Conservation (phyloP, 306 rosid species). For the Luffa acutangula region DNA sequence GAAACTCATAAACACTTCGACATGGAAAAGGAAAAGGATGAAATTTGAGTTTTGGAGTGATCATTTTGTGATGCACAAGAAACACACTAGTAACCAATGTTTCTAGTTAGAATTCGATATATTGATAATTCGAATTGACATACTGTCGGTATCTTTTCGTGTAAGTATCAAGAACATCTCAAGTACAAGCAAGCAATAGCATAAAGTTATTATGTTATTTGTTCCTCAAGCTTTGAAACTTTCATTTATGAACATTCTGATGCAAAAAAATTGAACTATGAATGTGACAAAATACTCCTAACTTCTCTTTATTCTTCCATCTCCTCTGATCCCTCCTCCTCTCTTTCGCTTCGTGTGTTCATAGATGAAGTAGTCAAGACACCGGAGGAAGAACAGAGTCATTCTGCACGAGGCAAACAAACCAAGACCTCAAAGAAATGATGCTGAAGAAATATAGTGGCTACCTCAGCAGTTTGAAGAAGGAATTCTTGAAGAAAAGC, state of each 20-base stretch:
- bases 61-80: neutral
- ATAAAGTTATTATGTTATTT: neutral
- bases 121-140: neutral
- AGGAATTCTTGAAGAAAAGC: conserved; percentile 55
- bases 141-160: neutral
- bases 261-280: neutral
- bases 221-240: neutral
- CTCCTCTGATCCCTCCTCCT: too few species aligned
- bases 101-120: neutral
- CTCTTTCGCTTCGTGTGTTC: neutral
- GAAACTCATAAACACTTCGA: neutral
- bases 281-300: neutral
- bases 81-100: neutral
- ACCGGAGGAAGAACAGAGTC: conserved; percentile 6
- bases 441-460: conserved; percentile 78
- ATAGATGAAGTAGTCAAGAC: neutral
- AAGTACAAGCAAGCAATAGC: neutral
- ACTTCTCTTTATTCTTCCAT: too few species aligned
- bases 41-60: neutral
- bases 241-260: neutral
- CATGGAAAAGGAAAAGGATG: neutral
- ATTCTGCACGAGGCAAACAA: conserved; percentile 12
- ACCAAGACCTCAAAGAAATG: conserved; percentile 56
- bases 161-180: neutral
- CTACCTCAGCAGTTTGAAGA: conserved; percentile 52